Evolutionary conservation across 2,329 filamentous ascomycete species (phyloP).

Genomic region (Neonectria faginata): DNA sequence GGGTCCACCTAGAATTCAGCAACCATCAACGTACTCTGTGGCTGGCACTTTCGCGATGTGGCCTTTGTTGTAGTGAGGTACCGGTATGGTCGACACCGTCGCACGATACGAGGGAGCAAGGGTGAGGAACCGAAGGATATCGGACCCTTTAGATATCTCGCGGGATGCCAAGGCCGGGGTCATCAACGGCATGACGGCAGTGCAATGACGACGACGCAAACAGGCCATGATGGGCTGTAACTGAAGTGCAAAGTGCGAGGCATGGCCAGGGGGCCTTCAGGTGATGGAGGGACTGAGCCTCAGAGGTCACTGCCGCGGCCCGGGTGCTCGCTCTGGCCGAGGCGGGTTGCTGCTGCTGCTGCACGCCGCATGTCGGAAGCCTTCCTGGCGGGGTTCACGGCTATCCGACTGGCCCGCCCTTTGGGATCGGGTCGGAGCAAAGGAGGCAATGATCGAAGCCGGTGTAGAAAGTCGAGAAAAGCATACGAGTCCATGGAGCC

Average conservation of each 20-base stretch:
- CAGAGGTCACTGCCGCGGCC: conserved; percentile 14
- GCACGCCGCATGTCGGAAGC: background rate
- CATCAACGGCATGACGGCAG: background rate
- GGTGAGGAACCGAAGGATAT: background rate
- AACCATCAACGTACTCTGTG: background rate
- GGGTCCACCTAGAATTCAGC: conserved; percentile 28
- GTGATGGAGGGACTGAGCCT: background rate
- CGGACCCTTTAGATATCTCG: background rate
- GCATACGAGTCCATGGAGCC: conserved; percentile 32
- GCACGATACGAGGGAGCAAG: background rate
- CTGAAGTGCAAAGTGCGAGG: too few species aligned
- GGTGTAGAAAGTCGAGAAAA: conserved; percentile 21
- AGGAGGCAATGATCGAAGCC: conserved; percentile 1
- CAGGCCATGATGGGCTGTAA: background rate
- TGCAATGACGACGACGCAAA: background rate
- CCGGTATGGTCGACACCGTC: background rate
- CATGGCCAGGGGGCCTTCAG: background rate
- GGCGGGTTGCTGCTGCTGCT: conserved; percentile 2
- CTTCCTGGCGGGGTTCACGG: background rate
- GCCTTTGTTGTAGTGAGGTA: background rate
- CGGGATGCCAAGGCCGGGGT: background rate
- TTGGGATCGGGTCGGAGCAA: background rate
- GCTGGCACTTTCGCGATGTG: background rate
- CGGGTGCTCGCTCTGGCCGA: conserved; percentile 10
- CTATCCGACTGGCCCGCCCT: background rate